Evolutionary conservation across 192 early-diverging fungal species (phyloP).

Genomic region (Polychytrium aggregatum): DNA sequence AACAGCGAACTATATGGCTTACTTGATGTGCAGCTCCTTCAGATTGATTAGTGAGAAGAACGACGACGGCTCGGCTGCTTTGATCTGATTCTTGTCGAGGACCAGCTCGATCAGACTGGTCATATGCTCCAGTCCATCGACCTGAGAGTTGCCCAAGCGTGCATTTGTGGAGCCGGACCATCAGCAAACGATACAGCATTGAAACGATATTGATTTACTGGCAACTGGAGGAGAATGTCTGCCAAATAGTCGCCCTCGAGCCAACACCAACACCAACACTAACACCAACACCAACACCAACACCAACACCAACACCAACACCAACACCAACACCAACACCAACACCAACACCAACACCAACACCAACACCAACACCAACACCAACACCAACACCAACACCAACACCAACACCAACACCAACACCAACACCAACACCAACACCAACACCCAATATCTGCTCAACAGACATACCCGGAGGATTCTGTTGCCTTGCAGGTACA

Average conservation of each 20-base stretch:
- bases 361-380: no score
- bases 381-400: no score
- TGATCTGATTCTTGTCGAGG: slow-evolving; percentile 52
- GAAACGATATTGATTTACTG: no score
- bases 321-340: no score
- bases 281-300: not conserved
- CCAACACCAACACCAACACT: no score
- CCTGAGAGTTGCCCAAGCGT: slow-evolving; percentile 12
- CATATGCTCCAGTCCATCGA: slow-evolving; percentile 49
- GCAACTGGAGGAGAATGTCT: no score
- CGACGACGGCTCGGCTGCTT: slow-evolving; percentile 33
- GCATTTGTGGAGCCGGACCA: slow-evolving; percentile 3
- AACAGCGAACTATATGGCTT: not conserved
- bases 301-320: no score
- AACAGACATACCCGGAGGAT: slow-evolving; percentile 32
- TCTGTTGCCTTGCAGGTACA: slow-evolving; percentile 43
- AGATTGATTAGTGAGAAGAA: slow-evolving; percentile 42
- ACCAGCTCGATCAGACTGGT: slow-evolving; percentile 40
- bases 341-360: not conserved
- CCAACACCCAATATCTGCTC: no score
- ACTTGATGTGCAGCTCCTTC: slow-evolving; percentile 48
- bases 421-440: no score
- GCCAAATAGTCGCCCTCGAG: no score
- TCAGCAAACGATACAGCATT: no score
- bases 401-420: not conserved